These are phyloP conservation scores for Neobulgaria alba DNA, from an alignment of 2,329 filamentous ascomycete genomes.

Conservation along the genomic window DNA sequence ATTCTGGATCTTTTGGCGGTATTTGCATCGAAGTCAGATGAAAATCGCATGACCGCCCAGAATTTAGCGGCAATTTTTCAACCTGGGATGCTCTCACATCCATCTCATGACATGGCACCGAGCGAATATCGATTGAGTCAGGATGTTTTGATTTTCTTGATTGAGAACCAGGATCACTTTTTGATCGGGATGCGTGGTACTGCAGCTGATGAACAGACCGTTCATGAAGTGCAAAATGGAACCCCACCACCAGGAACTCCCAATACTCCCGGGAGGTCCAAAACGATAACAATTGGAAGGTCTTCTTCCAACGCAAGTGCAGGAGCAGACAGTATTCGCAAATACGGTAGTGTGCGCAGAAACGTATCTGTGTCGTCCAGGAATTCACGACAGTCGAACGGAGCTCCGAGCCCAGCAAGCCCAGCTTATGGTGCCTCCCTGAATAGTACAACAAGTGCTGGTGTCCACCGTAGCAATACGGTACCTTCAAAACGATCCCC, in stretches of 20 bases:
- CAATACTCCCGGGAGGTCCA: constrained; percentile 42
- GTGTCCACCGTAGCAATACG: constrained; percentile 78
- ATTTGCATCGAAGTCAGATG: constrained; percentile 91
- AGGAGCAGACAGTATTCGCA: constrained; percentile 77
- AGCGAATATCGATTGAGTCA: constrained; percentile 92
- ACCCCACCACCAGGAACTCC: constrained; percentile 40
- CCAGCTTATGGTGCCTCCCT: constrained; percentile 47
- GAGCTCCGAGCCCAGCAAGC: constrained; percentile 60
- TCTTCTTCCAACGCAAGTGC: constrained; percentile 84
- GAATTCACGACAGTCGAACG: constrained; percentile 68
- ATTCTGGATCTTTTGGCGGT: constrained; percentile 93
- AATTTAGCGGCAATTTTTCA: constrained; percentile 97
- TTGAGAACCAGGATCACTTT: constrained; percentile 98
- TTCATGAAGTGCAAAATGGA: constrained; percentile 59
- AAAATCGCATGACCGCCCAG: constrained; percentile 93
- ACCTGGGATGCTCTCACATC: constrained; percentile 90
- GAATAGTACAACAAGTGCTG: constrained; percentile 41
- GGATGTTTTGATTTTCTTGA: constrained; percentile 93
- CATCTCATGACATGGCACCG: constrained; percentile 88
- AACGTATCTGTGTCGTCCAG: constrained; percentile 92
- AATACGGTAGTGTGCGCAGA: constrained; percentile 69
- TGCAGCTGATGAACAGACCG: constrained; percentile 76
- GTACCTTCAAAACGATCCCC: constrained; percentile 86
- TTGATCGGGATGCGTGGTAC: constrained; percentile 97
- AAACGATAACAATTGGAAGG: constrained; percentile 50